Evolutionary conservation across 495 filamentous ascomycete genomes (phyloP).

Genomic region (Trichoderma erinaceum): DNA sequence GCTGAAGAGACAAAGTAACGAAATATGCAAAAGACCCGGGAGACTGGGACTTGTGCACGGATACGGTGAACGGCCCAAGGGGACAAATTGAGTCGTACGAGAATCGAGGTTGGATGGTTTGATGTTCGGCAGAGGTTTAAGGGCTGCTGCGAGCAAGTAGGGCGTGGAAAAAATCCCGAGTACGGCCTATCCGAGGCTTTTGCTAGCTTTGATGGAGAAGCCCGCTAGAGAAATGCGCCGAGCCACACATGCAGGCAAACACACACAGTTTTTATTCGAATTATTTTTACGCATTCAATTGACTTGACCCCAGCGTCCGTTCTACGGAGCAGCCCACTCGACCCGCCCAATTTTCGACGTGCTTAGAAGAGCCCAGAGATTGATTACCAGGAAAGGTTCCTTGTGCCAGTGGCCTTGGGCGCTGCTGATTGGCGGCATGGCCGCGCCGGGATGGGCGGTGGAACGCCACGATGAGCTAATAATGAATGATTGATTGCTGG

Average conservation of each 20-base stretch:
- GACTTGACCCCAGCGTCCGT: background rate
- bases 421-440: background rate
- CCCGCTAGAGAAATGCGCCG: too few relatives aligned
- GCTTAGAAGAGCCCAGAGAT: background rate
- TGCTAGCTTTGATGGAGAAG: background rate
- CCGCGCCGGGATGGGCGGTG: background rate
- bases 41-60: background rate
- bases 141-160: background rate
- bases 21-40: background rate
- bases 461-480: conserved; percentile 10
- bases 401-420: background rate
- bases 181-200: conserved; percentile 10
- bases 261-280: too few relatives aligned
- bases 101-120: background rate
- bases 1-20: background rate
- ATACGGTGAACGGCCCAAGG: background rate
- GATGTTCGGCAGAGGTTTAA: conserved; percentile 4
- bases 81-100: conserved; percentile 7
- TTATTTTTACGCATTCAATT: too few relatives aligned
- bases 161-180: background rate
- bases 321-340: background rate
- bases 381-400: background rate
- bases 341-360: too few relatives aligned
- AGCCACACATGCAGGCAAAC: too few relatives aligned
- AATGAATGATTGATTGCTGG: conserved; percentile 1